Percentiles rank a stretch among this genome's conserved stretches.
These are phyloP conservation scores for Cucurbita pepo DNA, from an alignment of 306 rosid species.

Conservation along the genomic window DNA sequence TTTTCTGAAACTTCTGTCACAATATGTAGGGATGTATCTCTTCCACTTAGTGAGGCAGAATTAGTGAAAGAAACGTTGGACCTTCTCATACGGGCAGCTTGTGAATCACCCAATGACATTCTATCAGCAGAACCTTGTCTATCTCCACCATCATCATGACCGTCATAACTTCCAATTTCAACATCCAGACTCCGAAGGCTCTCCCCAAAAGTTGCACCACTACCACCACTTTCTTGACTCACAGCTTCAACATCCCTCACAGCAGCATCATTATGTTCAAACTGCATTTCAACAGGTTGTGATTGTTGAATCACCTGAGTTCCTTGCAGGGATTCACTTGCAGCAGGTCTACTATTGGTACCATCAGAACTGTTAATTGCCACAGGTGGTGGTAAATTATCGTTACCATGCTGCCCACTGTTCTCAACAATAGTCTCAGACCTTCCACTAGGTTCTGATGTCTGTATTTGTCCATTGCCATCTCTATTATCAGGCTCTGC, in stretches of 20 bases:
- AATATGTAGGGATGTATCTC: conserved; percentile 79
- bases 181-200: conserved; percentile 96
- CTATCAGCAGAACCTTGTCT: conserved; percentile 75
- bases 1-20: conserved; percentile 89
- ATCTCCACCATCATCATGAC: conserved; percentile 89
- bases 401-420: conserved; percentile 30
- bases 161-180: conserved; percentile 96
- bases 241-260: conserved; percentile 91
- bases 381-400: conserved; percentile 14
- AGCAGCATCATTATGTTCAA: conserved; percentile 60
- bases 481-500: conserved; percentile 31
- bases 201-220: conserved; percentile 96
- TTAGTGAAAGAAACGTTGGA: conserved; percentile 41
- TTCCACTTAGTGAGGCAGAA: conserved; percentile 47
- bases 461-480: conserved; percentile 31
- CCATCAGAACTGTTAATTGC: conserved; percentile 18
- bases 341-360: conserved; percentile 33
- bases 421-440: conserved; percentile 38
- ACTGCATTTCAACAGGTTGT: conserved; percentile 72
- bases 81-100: conserved; percentile 63
- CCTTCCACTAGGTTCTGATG: conserved; percentile 31
- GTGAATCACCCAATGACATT: conserved; percentile 49
- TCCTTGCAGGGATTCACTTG: conserved; percentile 27
- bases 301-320: conserved; percentile 35
- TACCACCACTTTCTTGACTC: conserved; percentile 95